Base-by-base conservation (phyloP, 2,329 filamentous ascomycete species). In the Venturia oleaginea region DNA sequence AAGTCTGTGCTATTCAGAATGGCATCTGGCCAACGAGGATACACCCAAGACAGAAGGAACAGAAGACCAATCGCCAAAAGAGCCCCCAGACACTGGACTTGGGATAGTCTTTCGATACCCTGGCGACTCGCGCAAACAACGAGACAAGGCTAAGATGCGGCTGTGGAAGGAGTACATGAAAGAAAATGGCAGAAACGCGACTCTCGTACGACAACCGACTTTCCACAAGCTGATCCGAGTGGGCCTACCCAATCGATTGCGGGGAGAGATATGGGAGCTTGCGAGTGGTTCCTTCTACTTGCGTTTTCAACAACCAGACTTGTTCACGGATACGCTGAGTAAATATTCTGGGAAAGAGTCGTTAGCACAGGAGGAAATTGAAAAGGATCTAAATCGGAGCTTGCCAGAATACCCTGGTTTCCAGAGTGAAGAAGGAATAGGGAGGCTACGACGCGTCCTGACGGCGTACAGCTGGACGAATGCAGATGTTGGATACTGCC, bases 401-500 rank as follows among this genome's bases (percentile, higher is more conserved):
- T 79, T 99, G 69, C 94, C 94, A 1, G 94, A 99, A 76, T 99
- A 99, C 74, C 91, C 94, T 22, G 94, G 94, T 0, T 99, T 97
- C 72, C 94, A 99, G 77, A 96, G 89, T 72, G 90, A 96, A 74
- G 92, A 97, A 71, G 94, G 94, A 19, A 99, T 99, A 68, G 91
- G 88, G 55, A 85, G 94, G 24, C 80, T 99, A 67, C 87, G 94
- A 66, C 85, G 93, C 65, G 94, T 99, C 43, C 81, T 99, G 64
- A 97, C 93, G 1, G 94, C 94, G 4, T 99, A 99, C 79, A 97
- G 92, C 77, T 99, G 94, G 94, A 90, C 88, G 60, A 94, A 99
- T 71, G 84, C 90, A 63, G 92, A 97, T 68, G 92, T 99, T 64
- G 94, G 94, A 69, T 99, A 99, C 76, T 99, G 94, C 75, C 94